A percentile compares a stretch with the other conserved stretches of the same genome.
Conservation (phyloP, 2,329 filamentous ascomycete genomes). For the Colletotrichum sublineola region DNA sequence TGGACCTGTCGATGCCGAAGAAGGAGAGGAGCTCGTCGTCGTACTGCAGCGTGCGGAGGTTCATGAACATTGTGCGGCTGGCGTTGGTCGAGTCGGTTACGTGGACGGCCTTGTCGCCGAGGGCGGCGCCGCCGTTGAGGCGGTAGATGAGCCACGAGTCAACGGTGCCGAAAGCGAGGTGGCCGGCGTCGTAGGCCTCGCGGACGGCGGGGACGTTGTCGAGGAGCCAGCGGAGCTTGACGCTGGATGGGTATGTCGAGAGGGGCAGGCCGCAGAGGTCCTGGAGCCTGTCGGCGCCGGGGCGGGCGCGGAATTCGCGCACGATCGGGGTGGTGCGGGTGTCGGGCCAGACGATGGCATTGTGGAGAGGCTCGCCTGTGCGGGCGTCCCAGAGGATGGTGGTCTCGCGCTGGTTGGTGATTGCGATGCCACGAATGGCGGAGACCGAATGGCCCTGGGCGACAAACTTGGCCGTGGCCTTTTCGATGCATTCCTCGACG, state of each 20-base stretch:
- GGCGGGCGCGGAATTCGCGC: constrained; percentile 77
- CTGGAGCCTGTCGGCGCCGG: constrained; percentile 77
- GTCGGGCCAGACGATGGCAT: constrained; percentile 92
- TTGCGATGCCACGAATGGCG: constrained; percentile 82
- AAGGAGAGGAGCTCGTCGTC: constrained; percentile 82
- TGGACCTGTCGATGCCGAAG: constrained; percentile 78
- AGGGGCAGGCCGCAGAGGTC: constrained; percentile 84
- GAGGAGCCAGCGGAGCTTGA: constrained; percentile 88
- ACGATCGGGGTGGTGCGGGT: constrained; percentile 81
- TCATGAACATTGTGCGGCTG: constrained; percentile 95
- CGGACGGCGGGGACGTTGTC: constrained; percentile 77
- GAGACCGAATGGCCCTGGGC: constrained; percentile 75
- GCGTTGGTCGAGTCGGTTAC: constrained; percentile 92
- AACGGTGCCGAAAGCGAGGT: constrained; percentile 86
- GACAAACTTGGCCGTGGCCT: constrained; percentile 78
- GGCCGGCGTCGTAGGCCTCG: constrained; percentile 80
- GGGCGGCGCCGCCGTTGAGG: constrained; percentile 79
- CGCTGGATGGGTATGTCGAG: constrained; percentile 89
- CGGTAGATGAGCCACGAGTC: constrained; percentile 91
- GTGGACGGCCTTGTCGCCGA: constrained; percentile 69
- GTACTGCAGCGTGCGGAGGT: constrained; percentile 83
- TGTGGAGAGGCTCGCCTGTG: constrained; percentile 84
- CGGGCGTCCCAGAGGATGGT: constrained; percentile 86
- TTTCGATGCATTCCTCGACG: constrained; percentile 84
- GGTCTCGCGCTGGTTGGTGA: constrained; percentile 93